Percentiles rank a stretch among this genome's conserved stretches.
These are phyloP conservation scores for Psilocybe cyanescens DNA, from an alignment of 768 basidiomycete species.

Conservation along the genomic window DNA sequence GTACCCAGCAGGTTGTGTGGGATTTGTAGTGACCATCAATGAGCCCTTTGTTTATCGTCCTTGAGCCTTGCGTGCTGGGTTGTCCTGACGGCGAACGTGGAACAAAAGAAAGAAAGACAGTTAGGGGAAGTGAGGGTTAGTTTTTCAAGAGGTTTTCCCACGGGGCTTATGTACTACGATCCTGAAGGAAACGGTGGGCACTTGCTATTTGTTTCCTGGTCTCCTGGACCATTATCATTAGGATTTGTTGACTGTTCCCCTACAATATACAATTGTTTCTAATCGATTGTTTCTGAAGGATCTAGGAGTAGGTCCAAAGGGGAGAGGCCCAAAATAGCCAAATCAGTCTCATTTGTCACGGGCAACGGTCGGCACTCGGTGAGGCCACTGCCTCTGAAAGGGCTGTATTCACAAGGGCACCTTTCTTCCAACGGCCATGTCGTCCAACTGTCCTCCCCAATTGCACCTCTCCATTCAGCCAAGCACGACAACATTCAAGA, in stretches of 20 bases:
- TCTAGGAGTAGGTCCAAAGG: neutral
- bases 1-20: neutral
- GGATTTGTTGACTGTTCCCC: neutral
- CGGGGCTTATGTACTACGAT: neutral
- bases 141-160: neutral
- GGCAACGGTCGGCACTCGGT: conserved; percentile 12
- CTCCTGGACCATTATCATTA: too few relatives aligned
- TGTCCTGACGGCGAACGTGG: neutral
- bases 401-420: neutral
- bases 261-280: neutral
- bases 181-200: too few relatives aligned
- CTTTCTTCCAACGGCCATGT: conserved; percentile 33
- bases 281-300: neutral
- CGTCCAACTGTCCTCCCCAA: conserved; percentile 51
- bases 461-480: conserved; percentile 56
- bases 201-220: too few relatives aligned
- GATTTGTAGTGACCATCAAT: neutral
- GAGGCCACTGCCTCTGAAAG: conserved; percentile 6
- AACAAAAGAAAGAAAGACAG: neutral
- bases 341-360: conserved; percentile 18
- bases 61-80: neutral
- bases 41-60: neutral
- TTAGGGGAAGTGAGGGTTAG: neutral
- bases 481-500: conserved; percentile 58
- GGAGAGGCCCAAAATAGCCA: conserved; percentile 12